Conservation (phyloP, 2,329 filamentous ascomycete genomes). For the Pseudogymnoascus sp. region DNA sequence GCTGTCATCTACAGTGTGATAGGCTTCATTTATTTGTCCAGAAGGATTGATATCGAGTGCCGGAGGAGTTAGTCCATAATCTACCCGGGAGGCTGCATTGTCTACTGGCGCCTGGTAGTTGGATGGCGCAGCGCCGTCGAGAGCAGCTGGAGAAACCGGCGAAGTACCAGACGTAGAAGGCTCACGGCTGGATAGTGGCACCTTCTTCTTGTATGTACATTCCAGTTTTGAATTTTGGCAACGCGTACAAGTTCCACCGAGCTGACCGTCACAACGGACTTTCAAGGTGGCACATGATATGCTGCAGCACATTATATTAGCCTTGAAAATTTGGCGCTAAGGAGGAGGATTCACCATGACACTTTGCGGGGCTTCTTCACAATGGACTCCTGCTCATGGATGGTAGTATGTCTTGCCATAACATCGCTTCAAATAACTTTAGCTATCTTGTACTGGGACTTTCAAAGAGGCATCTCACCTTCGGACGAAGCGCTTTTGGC, state of each 20-base stretch:
- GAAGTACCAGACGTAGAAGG: not conserved
- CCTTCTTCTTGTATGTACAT: constrained; percentile 12
- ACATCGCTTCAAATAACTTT: constrained; percentile 14
- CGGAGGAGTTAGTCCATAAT: not conserved
- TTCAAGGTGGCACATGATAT: constrained; percentile 14
- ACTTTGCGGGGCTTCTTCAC: constrained; percentile 16
- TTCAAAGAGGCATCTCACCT: constrained; percentile 11
- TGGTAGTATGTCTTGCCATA: constrained; percentile 17
- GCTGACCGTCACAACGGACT: constrained; percentile 16
- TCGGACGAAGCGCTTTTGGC: constrained; percentile 17
- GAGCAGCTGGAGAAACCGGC: not conserved
- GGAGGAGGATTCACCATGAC: constrained; percentile 13
- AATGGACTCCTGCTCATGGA: constrained; percentile 13
- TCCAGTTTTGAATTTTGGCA: constrained; percentile 11
- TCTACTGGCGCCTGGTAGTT: not conserved
- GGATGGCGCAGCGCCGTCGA: not conserved
- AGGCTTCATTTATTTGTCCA: not conserved
- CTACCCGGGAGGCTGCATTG: not conserved
- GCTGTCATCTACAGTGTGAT: not conserved
- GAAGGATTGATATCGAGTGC: not conserved
- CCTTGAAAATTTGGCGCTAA: not conserved
- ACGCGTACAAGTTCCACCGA: constrained; percentile 10
- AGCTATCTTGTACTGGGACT: constrained; percentile 3
- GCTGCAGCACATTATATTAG: constrained; percentile 11
- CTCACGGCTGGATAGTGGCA: not conserved